phyloP scores from a whole-genome alignment of 106 monocot species.

The Ottelia alismoides region DNA sequence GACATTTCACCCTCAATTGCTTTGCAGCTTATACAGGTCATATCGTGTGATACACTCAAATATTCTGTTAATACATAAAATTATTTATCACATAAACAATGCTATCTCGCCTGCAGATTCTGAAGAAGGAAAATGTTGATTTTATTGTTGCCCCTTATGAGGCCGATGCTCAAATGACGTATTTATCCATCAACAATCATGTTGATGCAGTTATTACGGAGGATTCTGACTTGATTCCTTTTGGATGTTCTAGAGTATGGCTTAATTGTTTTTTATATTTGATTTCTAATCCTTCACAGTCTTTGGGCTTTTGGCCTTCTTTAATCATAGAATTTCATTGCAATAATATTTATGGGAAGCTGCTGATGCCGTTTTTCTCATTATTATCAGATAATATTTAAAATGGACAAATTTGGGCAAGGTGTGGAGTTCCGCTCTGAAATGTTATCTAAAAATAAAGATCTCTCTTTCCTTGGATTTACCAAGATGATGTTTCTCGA shows the following conservation, averaged over 20 bases:
- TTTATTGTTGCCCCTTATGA: slow-evolving; percentile 98
- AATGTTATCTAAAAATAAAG: slow-evolving; percentile 51
- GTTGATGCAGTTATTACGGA: slow-evolving; percentile 98
- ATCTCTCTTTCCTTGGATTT: slow-evolving; percentile 67
- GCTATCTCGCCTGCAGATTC: slow-evolving; percentile 51
- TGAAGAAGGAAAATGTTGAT: slow-evolving; percentile 79
- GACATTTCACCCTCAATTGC: slow-evolving; percentile 92
- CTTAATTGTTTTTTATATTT: not conserved
- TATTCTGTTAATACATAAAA: not conserved
- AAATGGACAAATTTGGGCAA: slow-evolving; percentile 97
- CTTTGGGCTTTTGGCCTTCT: too few relatives aligned
- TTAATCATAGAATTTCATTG: too few relatives aligned
- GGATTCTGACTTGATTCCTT: slow-evolving; percentile 94
- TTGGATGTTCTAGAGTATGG: slow-evolving; percentile 91
- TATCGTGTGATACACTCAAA: not conserved
- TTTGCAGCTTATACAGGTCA: slow-evolving; percentile 71
- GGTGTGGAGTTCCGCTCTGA: slow-evolving; percentile 73
- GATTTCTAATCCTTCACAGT: too few relatives aligned
- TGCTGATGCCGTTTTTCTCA: not conserved
- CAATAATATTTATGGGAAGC: not conserved
- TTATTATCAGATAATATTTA: slow-evolving; percentile 79
- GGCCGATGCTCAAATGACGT: slow-evolving; percentile 98
- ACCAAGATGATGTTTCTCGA: slow-evolving; percentile 84
- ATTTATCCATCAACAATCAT: slow-evolving; percentile 63
- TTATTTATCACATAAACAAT: too few relatives aligned